A percentile compares a stretch with the other conserved stretches of the same genome.
These are phyloP conservation scores for Mikania micrantha DNA, from an alignment of 129 eudicot species.

Conservation along the genomic window DNA sequence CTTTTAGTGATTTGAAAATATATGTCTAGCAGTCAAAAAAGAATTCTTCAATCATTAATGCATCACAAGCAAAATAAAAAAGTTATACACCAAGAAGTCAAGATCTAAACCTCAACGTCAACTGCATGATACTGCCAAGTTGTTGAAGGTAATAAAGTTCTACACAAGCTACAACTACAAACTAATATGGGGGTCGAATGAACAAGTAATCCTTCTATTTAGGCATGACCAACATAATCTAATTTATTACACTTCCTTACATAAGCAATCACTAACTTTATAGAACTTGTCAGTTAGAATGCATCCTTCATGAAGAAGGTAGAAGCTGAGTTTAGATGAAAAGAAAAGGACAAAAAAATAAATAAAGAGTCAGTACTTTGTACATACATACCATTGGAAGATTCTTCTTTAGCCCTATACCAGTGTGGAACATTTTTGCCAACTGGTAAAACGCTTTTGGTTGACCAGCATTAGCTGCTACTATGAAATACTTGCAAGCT, in stretches of 20 bases:
- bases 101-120: not conserved
- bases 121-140: not conserved
- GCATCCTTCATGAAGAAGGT: not conserved
- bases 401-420: constrained; percentile 85
- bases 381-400: constrained; percentile 57
- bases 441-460: constrained; percentile 94
- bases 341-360: not conserved
- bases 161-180: not conserved
- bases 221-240: not conserved
- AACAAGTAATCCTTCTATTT: too few relatives aligned
- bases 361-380: too few relatives aligned
- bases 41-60: not conserved
- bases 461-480: constrained; percentile 86
- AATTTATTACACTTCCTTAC: not conserved
- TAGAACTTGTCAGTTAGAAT: not conserved
- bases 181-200: too few relatives aligned
- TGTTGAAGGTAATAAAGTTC: not conserved
- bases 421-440: constrained; percentile 96
- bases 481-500: constrained; percentile 72
- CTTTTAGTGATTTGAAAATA: not conserved
- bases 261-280: not conserved
- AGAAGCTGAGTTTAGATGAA: not conserved
- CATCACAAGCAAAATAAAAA: not conserved
- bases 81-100: not conserved
- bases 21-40: not conserved